These are phyloP conservation scores for Diplodia corticola DNA, from an alignment of 2,329 filamentous ascomycete species.

Conservation along the genomic window DNA sequence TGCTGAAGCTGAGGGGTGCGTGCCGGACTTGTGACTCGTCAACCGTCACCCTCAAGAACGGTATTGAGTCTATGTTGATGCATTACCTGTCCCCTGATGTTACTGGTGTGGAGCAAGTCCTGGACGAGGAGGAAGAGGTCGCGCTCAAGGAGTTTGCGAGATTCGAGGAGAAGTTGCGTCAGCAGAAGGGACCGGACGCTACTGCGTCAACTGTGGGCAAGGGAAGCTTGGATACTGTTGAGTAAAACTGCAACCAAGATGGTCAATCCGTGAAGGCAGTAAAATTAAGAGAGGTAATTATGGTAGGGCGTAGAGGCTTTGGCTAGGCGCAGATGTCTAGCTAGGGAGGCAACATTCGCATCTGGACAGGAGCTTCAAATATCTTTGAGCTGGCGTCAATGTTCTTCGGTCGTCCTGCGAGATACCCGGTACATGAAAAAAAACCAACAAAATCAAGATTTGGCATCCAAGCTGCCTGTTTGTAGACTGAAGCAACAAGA, in stretches of 20 bases:
- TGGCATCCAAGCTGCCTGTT: too few species aligned
- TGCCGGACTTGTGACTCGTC: slow-evolving; percentile 96
- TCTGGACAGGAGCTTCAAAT: neutral
- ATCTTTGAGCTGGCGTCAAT: neutral
- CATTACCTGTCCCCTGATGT: slow-evolving; percentile 60
- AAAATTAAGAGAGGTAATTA: neutral
- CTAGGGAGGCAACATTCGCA: neutral
- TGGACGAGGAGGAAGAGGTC: slow-evolving; percentile 90
- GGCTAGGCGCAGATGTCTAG: neutral
- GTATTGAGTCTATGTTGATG: slow-evolving; percentile 83
- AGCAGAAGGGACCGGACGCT: slow-evolving; percentile 57
- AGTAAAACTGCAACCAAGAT: slow-evolving; percentile 22
- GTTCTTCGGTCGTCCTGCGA: neutral
- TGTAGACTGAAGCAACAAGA: too few species aligned
- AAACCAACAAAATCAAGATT: neutral
- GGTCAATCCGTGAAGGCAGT: neutral
- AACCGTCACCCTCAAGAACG: slow-evolving; percentile 94
- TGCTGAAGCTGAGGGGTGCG: slow-evolving; percentile 83
- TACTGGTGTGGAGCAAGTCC: slow-evolving; percentile 83
- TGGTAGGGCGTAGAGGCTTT: neutral
- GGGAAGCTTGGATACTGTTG: slow-evolving; percentile 55
- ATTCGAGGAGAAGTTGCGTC: slow-evolving; percentile 81
- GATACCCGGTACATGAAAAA: neutral
- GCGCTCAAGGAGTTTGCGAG: slow-evolving; percentile 85
- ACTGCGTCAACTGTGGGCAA: slow-evolving; percentile 52